Percentiles rank a stretch among this genome's conserved stretches.
Conservation (phyloP, 73 alveolate species). For the Paramecium octaurelia region DNA sequence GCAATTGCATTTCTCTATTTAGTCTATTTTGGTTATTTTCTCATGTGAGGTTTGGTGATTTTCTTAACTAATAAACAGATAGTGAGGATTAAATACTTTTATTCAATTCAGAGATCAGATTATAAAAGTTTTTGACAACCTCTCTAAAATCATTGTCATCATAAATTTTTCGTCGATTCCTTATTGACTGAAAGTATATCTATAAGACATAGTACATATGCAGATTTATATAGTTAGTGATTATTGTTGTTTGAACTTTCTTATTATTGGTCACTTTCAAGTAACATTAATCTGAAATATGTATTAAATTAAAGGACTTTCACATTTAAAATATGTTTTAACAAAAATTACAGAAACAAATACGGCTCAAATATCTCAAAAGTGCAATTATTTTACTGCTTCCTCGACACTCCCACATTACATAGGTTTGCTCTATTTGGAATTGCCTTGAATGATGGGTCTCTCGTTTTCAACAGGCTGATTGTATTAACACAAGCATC, state of each 20-base stretch:
- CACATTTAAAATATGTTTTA: not conserved
- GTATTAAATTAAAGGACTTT: slow-evolving; percentile 18
- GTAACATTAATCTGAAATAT: not conserved
- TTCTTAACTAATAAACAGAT: not conserved
- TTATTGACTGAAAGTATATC: not conserved
- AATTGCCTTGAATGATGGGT: not conserved
- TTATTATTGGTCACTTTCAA: not conserved
- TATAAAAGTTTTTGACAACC: slow-evolving; percentile 35
- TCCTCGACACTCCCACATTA: not conserved
- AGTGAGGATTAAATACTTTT: not conserved
- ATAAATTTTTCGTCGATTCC: slow-evolving; percentile 31
- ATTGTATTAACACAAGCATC: not conserved
- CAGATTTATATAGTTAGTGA: not conserved
- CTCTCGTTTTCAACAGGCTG: slow-evolving; percentile 16
- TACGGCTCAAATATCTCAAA: not conserved
- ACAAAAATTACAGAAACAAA: not conserved
- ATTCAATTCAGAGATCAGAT: not conserved
- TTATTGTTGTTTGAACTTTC: not conserved
- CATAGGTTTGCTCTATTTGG: not conserved
- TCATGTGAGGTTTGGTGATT: not conserved
- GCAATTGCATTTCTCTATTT: not conserved
- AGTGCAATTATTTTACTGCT: slow-evolving; percentile 3
- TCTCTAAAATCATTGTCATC: slow-evolving; percentile 36
- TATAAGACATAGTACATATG: not conserved
- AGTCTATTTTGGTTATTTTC: not conserved